Percentiles rank a stretch among this genome's conserved stretches.
Conservation (phyloP, 225 moss, liverwort and hornwort species). For the Antitrichia curtipendula region DNA sequence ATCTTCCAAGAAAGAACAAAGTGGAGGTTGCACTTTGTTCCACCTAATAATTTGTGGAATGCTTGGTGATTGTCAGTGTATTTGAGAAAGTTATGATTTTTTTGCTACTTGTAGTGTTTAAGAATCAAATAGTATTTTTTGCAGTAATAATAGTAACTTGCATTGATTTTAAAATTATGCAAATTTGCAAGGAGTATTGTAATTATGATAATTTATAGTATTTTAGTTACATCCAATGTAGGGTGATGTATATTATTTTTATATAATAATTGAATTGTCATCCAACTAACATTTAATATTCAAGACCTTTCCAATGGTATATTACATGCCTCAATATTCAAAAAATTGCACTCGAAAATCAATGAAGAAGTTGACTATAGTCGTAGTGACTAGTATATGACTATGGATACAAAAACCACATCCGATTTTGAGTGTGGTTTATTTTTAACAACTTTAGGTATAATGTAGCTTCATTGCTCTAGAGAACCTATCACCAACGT, state of each 20-base stretch:
- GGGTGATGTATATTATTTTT: not conserved
- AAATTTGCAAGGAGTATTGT: not conserved
- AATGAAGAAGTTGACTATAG: no score
- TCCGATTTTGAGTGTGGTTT: no score
- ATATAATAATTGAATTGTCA: not conserved
- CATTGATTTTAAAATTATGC: not conserved
- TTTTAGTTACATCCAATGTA: not conserved
- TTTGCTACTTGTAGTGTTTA: not conserved
- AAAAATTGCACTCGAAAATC: no score
- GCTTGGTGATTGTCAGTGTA: not conserved
- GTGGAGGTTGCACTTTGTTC: no score
- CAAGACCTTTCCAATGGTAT: not conserved
- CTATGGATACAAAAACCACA: no score
- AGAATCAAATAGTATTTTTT: not conserved
- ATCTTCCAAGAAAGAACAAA: no score
- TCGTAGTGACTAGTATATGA: no score
- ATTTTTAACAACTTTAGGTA: no score
- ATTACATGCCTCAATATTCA: no score
- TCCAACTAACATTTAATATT: not conserved
- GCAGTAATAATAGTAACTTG: not conserved
- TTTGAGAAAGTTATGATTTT: not conserved
- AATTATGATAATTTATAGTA: not conserved
- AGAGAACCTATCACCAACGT: no score
- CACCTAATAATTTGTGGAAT: not conserved
- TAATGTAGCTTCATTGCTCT: no score